Evolutionary conservation across 1,284 basidiomycete genomes (phyloP), one percentile per base, ranked within the genome.

Genomic region (Cystobasidiaceae sp.): DNA sequence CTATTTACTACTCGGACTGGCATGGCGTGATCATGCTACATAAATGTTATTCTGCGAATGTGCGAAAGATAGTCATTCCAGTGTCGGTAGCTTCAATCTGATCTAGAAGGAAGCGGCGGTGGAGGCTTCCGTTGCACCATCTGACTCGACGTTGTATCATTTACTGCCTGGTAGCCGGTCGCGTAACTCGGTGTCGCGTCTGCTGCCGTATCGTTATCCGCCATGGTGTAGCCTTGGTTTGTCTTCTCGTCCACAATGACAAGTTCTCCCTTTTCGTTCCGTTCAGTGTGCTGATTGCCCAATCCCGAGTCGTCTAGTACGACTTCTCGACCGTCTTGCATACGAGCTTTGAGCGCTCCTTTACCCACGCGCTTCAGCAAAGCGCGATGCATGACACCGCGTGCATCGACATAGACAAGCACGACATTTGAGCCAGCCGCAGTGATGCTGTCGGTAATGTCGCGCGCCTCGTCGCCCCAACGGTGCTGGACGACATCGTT

Each of bases 401-500:
- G 55, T 0, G 76, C 69, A 52, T 77, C 75, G 15, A 73, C 70
- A 63, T 77, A 77, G 4, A 76, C 71, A 33, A 75, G 52, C 15
- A 71, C 75, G 34, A 75, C 71, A 56, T 74, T 74, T 63, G 67
- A 66, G 25, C 70, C 68, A 4, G 72, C 68, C 7, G 70, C 62
- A 4, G 72, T 74, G 4, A 74, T 66, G 9, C 70, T 67, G 32
- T 74, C 70, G 1, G 73, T 72, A 0, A 76, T 52, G 11, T 70
- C 56, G 5, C 71, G 65, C 4, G 76, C 77, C 32, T 77, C 76
- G 8, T 70, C 59, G 6, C 77, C 77, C 48, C 74, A 77, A 28
- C 63, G 66, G 72, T 78, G 77, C 23, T 72, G 71, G 1, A 78
- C 74, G 5, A 77, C 74, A 23, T 70, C 60, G 9, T 72, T 73